A percentile compares a stretch with the other conserved stretches of the same genome.
phyloP scores from a whole-genome alignment of 768 basidiomycete genomes.

The Phylloporus sp. region DNA sequence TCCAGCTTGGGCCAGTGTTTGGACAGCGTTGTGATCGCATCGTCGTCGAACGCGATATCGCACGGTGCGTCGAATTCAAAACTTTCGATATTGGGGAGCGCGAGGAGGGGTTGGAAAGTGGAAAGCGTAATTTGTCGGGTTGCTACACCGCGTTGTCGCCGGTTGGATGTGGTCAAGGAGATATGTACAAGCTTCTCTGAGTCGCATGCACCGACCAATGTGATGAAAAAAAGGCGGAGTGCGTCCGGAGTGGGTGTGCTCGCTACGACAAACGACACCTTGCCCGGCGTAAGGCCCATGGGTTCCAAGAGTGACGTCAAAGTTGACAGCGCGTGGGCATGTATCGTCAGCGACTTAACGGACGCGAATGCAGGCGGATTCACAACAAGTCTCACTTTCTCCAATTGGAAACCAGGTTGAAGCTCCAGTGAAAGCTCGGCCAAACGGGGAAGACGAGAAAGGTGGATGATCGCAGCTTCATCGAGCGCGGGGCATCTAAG shows the following conservation, averaged over 20 bases:
- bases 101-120: constrained; percentile 19
- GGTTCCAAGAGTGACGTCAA: constrained; percentile 21
- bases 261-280: constrained; percentile 15
- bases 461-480: constrained; percentile 19
- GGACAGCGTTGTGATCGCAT: constrained; percentile 13
- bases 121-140: constrained; percentile 8
- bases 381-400: constrained; percentile 10
- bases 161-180: constrained; percentile 5
- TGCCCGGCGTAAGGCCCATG: constrained; percentile 13
- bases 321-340: constrained; percentile 5
- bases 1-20: constrained; percentile 20
- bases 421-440: constrained; percentile 15
- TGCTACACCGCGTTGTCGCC: background rate
- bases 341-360: constrained; percentile 9
- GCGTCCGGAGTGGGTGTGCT: constrained; percentile 11
- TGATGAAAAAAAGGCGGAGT: constrained; percentile 21
- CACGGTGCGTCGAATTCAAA: constrained; percentile 22
- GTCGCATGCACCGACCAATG: constrained; percentile 12
- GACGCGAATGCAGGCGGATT: constrained; percentile 15
- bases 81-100: constrained; percentile 1
- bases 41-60: constrained; percentile 18
- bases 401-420: constrained; percentile 11
- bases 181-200: constrained; percentile 5
- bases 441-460: constrained; percentile 21
- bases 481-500: constrained; percentile 19